These are phyloP conservation scores for Fusarium subglutinans DNA, from an alignment of 2,329 filamentous ascomycete species.

Conservation along the genomic window DNA sequence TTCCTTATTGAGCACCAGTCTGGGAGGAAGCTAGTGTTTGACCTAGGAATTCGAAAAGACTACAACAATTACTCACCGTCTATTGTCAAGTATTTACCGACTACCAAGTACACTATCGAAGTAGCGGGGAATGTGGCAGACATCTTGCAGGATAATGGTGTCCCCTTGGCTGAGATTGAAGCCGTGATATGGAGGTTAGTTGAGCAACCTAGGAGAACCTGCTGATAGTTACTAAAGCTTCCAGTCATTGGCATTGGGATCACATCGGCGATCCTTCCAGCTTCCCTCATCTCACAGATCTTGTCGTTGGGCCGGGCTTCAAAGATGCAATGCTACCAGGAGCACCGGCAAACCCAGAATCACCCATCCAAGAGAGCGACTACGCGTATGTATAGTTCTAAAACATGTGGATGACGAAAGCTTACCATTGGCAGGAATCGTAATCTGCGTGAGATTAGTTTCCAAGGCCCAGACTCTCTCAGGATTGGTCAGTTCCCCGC, in stretches of 20 bases:
- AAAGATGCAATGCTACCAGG: slow-evolving; percentile 56
- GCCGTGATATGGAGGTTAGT: slow-evolving; percentile 35
- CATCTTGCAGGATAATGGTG: slow-evolving; percentile 13
- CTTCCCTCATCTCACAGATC: slow-evolving; percentile 56
- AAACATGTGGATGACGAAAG: rapidly evolving
- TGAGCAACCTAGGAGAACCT: no score
- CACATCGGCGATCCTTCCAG: slow-evolving; percentile 60
- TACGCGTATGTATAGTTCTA: slow-evolving; percentile 36
- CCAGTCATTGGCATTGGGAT: slow-evolving; percentile 59
- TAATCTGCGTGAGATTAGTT: slow-evolving; percentile 42
- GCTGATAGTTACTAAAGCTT: neutral
- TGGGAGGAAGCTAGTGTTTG: slow-evolving; percentile 44
- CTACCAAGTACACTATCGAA: slow-evolving; percentile 41
- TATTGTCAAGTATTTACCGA: slow-evolving; percentile 40
- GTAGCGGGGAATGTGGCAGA: slow-evolving; percentile 41
- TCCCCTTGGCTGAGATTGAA: slow-evolving; percentile 18
- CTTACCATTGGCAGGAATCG: slow-evolving; percentile 7
- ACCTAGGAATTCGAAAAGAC: slow-evolving; percentile 45
- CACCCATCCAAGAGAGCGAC: slow-evolving; percentile 48
- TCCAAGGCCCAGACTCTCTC: slow-evolving; percentile 32
- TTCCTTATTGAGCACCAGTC: slow-evolving; percentile 44
- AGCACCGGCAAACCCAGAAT: slow-evolving; percentile 52
- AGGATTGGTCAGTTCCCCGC: slow-evolving; percentile 51
- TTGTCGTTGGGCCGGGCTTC: slow-evolving; percentile 64
- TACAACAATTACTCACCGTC: slow-evolving; percentile 41